Base-by-base conservation (phyloP, 2,329 filamentous ascomycete genomes). In the Pseudogymnoascus sp. region DNA sequence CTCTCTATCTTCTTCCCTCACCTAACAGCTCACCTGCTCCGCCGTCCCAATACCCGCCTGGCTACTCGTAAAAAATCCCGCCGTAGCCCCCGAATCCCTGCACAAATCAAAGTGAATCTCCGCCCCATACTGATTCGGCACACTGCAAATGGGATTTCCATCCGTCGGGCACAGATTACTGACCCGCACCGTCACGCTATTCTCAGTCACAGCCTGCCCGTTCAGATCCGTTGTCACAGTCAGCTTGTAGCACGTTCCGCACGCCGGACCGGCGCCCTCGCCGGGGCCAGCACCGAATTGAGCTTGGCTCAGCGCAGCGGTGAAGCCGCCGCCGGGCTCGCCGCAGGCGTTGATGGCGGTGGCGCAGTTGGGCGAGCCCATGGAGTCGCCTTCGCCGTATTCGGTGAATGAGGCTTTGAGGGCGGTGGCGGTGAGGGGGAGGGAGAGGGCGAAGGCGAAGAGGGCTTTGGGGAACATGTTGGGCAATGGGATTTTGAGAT, bases 261-360 rank as follows among this genome's bases (percentile, higher is more conserved):
- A 63, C 13, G 28, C 56, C 45, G 59, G 41, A 57, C 58, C 57
- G 19, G 48, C 39, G 21, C 21, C 48, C 8, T 39, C 59, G 34
- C 38, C 15, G 33, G 55, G 30, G 12, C 26, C 45, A 4, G 26
- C 45, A 1, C 61, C 33, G 34, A 65, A 58, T 21, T 65, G 65
- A 13, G 58, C 39, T 37, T 64, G 45, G 45, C 45, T 52, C 26
- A 52, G 5, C 2, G 45, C 45, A 1, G 45, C 28, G 61, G 62
- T 8, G 60, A 45, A 45, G 45, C 45, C 45, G 45, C 45, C 3
- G 3, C 60, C 61, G 12, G 60, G 52, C 26, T 64, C 63, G 19
- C 61, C 63, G 12, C 65, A 66, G 33, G 61, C 59, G 5, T 60
- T 61, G 37, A 63, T 57, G 37, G 35, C 39, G 10, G 59, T 62